Evolutionary conservation across 306 rosid species (phyloP).

Genomic region (Acmispon strigosus): DNA sequence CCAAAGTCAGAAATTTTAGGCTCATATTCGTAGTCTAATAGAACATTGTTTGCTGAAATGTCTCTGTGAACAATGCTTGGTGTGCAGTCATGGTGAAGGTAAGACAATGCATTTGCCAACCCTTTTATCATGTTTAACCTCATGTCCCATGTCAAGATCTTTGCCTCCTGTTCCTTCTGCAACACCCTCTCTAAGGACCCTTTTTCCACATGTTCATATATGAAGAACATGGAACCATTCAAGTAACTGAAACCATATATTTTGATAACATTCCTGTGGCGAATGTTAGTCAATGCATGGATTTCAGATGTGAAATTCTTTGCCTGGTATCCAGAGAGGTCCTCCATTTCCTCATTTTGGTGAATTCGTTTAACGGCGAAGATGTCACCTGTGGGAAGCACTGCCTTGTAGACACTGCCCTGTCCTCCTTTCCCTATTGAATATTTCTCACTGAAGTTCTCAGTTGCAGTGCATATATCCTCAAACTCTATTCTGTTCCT

Average conservation of each 20-base stretch:
- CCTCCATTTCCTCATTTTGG: constrained; percentile 8
- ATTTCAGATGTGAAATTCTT: constrained; percentile 21
- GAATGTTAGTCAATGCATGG: constrained; percentile 14
- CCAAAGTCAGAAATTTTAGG: constrained; percentile 28
- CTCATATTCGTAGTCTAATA: constrained; percentile 15
- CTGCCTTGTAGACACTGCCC: constrained; percentile 26
- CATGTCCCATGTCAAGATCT: constrained; percentile 16
- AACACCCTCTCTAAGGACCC: constrained; percentile 8
- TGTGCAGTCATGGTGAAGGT: constrained; percentile 25
- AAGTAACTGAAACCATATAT: constrained; percentile 21
- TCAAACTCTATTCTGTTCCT: neutral
- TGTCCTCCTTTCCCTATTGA: constrained; percentile 24
- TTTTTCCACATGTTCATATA: constrained; percentile 18
- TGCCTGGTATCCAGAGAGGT: neutral
- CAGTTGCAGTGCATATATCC: constrained; percentile 3
- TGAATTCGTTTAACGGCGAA: constrained; percentile 25
- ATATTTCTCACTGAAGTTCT: constrained; percentile 21
- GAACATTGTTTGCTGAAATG: constrained; percentile 23
- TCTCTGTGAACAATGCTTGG: constrained; percentile 26
- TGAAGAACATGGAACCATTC: constrained; percentile 11
- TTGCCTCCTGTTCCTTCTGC: constrained; percentile 17
- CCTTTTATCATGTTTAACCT: constrained; percentile 25
- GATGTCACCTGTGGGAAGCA: constrained; percentile 19
- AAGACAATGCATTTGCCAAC: constrained; percentile 25
- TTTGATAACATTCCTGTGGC: constrained; percentile 23